Percentiles rank a stretch among this genome's conserved stretches.
These are phyloP conservation scores for Irpex sp. DNA, from an alignment of 1,284 basidiomycete species.

Conservation along the genomic window DNA sequence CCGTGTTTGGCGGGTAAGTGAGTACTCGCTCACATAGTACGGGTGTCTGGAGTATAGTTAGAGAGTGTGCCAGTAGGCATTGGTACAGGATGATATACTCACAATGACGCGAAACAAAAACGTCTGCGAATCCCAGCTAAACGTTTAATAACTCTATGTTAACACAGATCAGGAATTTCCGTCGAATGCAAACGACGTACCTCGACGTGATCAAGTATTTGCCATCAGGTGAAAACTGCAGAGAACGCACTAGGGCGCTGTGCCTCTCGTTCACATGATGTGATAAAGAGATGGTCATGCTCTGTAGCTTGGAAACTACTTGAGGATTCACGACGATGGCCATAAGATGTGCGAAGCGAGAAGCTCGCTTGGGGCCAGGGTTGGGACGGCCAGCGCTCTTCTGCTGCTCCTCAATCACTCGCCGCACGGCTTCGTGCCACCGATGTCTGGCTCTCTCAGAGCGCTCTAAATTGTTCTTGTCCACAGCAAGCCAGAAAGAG, in stretches of 20 bases:
- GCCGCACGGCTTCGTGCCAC: conserved; percentile 14
- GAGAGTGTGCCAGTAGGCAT: too few relatives aligned
- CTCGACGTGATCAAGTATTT: conserved; percentile 12
- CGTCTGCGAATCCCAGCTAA: not conserved
- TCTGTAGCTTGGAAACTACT: not conserved
- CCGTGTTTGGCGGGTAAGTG: not conserved
- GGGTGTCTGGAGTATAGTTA: too few relatives aligned
- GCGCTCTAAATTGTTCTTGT: not conserved
- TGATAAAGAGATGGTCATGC: conserved; percentile 5
- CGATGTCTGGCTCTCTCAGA: conserved; percentile 3
- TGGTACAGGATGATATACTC: too few relatives aligned
- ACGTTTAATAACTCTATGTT: too few relatives aligned
- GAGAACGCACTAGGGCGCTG: conserved; percentile 4
- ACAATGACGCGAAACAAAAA: too few relatives aligned
- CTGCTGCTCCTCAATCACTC: not conserved
- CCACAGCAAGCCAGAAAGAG: conserved; percentile 6
- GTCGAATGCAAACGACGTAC: too few relatives aligned
- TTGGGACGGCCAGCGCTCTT: not conserved
- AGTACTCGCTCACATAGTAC: conserved; percentile 1
- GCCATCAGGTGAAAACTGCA: conserved; percentile 13
- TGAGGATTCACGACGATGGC: not conserved
- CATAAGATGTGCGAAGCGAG: not conserved
- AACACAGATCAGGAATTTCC: too few relatives aligned
- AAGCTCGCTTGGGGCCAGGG: not conserved
- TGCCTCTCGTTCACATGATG: conserved; percentile 2